Evolutionary conservation across 108 stramenopile species (phyloP).

Genomic region (Pseudonitzschia multiseries): DNA sequence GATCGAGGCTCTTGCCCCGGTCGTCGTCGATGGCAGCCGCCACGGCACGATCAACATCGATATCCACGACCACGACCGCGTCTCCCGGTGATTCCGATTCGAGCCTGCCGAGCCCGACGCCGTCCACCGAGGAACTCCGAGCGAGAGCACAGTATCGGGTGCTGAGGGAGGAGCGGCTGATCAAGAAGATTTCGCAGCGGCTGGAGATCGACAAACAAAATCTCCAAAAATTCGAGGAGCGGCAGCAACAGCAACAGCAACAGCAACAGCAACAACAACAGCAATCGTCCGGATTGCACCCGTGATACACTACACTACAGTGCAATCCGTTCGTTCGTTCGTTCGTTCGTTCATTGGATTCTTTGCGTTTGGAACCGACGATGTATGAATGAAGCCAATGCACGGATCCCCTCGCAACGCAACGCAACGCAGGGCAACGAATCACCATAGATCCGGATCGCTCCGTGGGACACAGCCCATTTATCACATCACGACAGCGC

Average conservation of each 20-base stretch:
- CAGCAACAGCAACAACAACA: no score
- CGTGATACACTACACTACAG: background rate
- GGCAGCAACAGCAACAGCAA: no score
- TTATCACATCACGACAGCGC: no score
- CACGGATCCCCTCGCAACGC: no score
- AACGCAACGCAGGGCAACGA: no score
- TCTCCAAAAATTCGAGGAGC: slow-evolving; percentile 4
- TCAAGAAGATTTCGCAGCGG: slow-evolving; percentile 18
- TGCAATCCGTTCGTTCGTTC: no score
- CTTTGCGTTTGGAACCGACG: no score
- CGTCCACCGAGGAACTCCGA: slow-evolving; percentile 7
- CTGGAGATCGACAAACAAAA: slow-evolving; percentile 25
- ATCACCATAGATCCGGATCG: no score
- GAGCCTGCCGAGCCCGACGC: background rate
- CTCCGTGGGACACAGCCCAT: no score
- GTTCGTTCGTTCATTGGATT: no score
- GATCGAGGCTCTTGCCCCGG: background rate
- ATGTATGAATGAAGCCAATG: no score
- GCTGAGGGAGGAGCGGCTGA: slow-evolving; percentile 15
- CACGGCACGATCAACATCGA: background rate
- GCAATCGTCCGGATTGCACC: slow-evolving; percentile 2
- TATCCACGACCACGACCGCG: background rate
- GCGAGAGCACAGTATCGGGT: slow-evolving; percentile 20
- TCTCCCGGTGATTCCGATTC: no score
- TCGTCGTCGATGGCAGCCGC: background rate